Percentiles rank a stretch among this genome's conserved stretches.
These are phyloP conservation scores for Amoeboaphelidium occidentale DNA, from an alignment of 371 early-diverging fungal genomes.

Conservation along the genomic window DNA sequence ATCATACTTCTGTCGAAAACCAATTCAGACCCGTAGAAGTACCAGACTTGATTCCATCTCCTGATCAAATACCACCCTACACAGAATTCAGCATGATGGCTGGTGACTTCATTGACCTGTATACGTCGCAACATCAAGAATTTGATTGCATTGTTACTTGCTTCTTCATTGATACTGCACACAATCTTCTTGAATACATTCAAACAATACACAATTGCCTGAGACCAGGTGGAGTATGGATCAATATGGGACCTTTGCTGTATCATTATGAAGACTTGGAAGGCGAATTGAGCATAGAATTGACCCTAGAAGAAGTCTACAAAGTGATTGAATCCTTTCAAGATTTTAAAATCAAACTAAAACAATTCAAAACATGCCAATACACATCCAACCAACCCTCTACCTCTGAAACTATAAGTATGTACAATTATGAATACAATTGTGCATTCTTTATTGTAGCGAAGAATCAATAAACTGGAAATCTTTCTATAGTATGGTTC, in stretches of 20 bases:
- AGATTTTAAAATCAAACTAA: conserved; percentile 9
- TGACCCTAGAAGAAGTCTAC: conserved; percentile 57
- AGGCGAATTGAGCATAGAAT: conserved; percentile 52
- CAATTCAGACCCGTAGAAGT: conserved; percentile 36
- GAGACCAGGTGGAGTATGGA: conserved; percentile 72
- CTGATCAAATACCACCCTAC: conserved; percentile 28
- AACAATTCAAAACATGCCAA: conserved; percentile 25
- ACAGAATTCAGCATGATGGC: conserved; percentile 84
- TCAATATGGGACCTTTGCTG: conserved; percentile 71
- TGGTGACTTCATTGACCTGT: conserved; percentile 64
- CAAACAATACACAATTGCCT: conserved; percentile 46
- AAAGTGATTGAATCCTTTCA: conserved; percentile 16
- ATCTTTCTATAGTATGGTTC: too few species aligned
- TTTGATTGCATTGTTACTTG: conserved; percentile 81
- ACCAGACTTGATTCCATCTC: conserved; percentile 60
- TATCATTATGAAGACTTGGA: conserved; percentile 73
- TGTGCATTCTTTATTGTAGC: conserved; percentile 18
- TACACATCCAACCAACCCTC: conserved; percentile 43
- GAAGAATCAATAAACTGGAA: too few species aligned
- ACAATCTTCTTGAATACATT: conserved; percentile 63
- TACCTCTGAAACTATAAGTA: too few species aligned
- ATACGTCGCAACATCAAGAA: conserved; percentile 13
- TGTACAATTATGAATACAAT: conserved; percentile 59
- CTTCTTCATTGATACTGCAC: conserved; percentile 89
- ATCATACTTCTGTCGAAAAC: conserved; percentile 27